Evolutionary conservation across 352 stramenopile genomes (phyloP), one percentile per base, ranked within the genome.

Genomic region (Thraustochytrium sp.): DNA sequence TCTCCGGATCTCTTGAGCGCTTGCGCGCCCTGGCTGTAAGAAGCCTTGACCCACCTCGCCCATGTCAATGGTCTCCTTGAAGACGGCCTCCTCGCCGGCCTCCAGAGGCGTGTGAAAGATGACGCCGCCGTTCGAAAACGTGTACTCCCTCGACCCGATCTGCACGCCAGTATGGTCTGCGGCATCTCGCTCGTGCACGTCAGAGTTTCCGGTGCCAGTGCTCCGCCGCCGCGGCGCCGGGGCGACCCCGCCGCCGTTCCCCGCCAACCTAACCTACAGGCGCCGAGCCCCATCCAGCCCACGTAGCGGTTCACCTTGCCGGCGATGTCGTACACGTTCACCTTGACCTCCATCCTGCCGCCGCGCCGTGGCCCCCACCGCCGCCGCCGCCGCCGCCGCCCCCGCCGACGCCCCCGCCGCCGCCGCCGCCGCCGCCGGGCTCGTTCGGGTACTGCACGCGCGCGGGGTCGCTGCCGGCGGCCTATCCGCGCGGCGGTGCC

Each of bases 271-370:
- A 62, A 80, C 68, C 16, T 80, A 80, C 68, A 80, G 4, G 51
- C 68, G 68, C 68, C 68, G 51, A 80, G 68, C 18, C 68, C 68
- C 37, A 80, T 44, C 68, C 68, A 80, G 37, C 48, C 34, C 42
- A 64, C 51, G 36, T 63, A 80, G 18, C 40, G 31, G 46, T 61
- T 80, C 44, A 80, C 68, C 44, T 63, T 63, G 46, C 21, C 13
- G 23, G 68, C 42, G 53, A 80, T 80, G 40, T 80, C 68, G 53
- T 80, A 80, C 23, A 80, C 68, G 68, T 80, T 80, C 13, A 80
- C 68, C n/a, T 63, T 68, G 68, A 80, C 68, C 53, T 80, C 68
- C 68, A 80, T 80, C 38, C 36, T 72, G 54, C 8, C 11, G 31
- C 40, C 26, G 8, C 59, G 34, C 59, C 59, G 21, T 31, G 26